Percentiles rank a stretch among this genome's conserved stretches.
Conservation (phyloP, 257 asterid genomes). For the Mitragyna speciosa region DNA sequence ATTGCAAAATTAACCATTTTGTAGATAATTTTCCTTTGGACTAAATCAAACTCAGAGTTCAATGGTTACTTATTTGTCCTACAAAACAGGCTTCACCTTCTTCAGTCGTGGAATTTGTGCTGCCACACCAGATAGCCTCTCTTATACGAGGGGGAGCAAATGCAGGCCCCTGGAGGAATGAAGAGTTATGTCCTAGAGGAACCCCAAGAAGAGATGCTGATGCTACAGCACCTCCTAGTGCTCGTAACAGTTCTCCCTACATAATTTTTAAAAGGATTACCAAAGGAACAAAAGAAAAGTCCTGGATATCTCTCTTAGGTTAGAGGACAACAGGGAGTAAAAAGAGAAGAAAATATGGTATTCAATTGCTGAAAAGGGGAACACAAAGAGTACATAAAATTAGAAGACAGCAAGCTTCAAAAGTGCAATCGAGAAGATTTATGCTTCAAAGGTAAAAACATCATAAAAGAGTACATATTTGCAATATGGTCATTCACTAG, state of each 20-base stretch:
- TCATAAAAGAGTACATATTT: background rate
- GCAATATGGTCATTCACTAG: background rate
- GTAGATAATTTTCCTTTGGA: background rate
- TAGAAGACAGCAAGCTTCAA: background rate
- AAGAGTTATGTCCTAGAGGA: constrained; percentile 96
- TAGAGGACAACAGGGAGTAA: background rate
- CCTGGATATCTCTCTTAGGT: background rate
- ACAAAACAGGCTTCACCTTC: constrained; percentile 53
- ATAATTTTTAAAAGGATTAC: constrained; percentile 16
- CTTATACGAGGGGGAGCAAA: constrained; percentile 99
- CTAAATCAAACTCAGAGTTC: background rate
- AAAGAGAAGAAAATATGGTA: background rate
- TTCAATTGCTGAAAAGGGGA: background rate
- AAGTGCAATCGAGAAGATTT: background rate
- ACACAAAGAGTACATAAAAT: background rate
- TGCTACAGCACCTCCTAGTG: constrained; percentile 81
- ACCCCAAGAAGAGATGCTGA: constrained; percentile 94
- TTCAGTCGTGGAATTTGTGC: constrained; percentile 96
- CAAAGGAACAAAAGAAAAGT: background rate
- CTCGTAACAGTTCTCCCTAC: constrained; percentile 91
- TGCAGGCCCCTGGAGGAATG: constrained; percentile 99
- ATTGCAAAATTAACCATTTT: background rate
- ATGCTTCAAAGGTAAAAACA: background rate
- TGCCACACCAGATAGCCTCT: constrained; percentile 99
- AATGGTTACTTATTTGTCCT: background rate